A percentile compares a stretch with the other conserved stretches of the same genome.
Evolutionary conservation across 495 filamentous ascomycete species (phyloP).

Genomic region (Talaromyces nanjingensis): DNA sequence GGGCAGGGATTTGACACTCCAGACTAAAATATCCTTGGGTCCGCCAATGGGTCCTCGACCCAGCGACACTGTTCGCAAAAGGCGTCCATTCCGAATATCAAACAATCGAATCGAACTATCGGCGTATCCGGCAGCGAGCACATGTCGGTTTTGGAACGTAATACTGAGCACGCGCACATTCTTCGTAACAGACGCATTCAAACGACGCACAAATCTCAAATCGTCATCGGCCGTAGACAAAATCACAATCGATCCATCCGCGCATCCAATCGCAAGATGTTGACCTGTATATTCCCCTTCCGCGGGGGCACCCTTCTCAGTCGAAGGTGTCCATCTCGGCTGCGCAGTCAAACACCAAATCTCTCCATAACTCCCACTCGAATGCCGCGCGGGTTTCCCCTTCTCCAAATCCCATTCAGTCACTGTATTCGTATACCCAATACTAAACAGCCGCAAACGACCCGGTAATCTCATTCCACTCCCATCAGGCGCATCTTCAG

Average conservation of each 20-base stretch:
- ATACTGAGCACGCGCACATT: slow-evolving; percentile 82
- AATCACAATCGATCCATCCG: slow-evolving; percentile 81
- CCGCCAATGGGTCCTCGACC: slow-evolving; percentile 69
- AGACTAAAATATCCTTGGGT: slow-evolving; percentile 80
- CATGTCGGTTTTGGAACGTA: slow-evolving; percentile 75
- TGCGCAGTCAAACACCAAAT: slow-evolving; percentile 96
- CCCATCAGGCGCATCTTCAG: slow-evolving; percentile 55
- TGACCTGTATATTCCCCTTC: slow-evolving; percentile 50
- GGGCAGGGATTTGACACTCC: slow-evolving; percentile 80
- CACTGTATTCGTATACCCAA: slow-evolving; percentile 84
- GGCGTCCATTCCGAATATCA: slow-evolving; percentile 70
- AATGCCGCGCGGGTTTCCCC: slow-evolving; percentile 67
- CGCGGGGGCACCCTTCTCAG: slow-evolving; percentile 24
- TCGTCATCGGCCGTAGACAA: slow-evolving; percentile 79
- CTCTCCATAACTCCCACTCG: slow-evolving; percentile 88
- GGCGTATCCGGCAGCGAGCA: slow-evolving; percentile 81
- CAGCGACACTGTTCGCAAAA: slow-evolving; percentile 74
- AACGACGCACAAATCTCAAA: slow-evolving; percentile 59
- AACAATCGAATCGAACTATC: slow-evolving; percentile 88
- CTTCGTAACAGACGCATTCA: slow-evolving; percentile 65
- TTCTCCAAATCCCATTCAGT: slow-evolving; percentile 91
- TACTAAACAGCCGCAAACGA: slow-evolving; percentile 84
- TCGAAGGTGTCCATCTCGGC: slow-evolving; percentile 47
- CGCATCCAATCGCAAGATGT: slow-evolving; percentile 81
- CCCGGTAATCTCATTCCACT: slow-evolving; percentile 57